Conservation (phyloP, 2,329 filamentous ascomycete genomes). For the Plenodomus biglobosus region DNA sequence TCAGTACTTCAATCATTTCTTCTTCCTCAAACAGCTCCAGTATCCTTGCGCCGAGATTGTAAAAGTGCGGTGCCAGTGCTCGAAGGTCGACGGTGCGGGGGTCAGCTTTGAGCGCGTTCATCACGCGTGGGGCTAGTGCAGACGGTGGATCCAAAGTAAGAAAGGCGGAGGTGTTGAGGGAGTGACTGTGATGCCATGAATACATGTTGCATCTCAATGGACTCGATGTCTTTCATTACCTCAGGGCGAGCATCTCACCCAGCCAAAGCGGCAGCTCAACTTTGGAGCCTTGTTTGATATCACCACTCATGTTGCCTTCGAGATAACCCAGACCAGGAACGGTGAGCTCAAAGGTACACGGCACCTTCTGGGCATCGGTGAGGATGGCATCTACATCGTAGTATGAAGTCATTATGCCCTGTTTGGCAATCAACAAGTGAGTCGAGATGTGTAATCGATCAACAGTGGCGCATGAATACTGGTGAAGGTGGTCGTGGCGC, state of each 20-base stretch:
- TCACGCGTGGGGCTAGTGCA: constrained; percentile 74
- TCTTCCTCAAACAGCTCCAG: constrained; percentile 91
- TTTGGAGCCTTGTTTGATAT: constrained; percentile 77
- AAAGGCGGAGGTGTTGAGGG: constrained; percentile 40
- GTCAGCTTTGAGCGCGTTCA: constrained; percentile 89
- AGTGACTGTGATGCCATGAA: constrained; percentile 25
- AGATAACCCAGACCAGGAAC: constrained; percentile 86
- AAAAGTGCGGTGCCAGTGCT: constrained; percentile 83
- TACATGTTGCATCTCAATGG: constrained; percentile 1
- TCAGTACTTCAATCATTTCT: constrained; percentile 65
- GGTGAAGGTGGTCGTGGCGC: not conserved
- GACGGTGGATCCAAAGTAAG: constrained; percentile 78
- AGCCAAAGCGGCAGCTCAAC: constrained; percentile 91
- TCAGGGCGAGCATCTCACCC: constrained; percentile 85
- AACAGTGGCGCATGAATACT: not conserved
- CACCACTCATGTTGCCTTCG: constrained; percentile 73
- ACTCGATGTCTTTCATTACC: constrained; percentile 37
- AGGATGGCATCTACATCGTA: constrained; percentile 84
- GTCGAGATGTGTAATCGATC: constrained; percentile 7
- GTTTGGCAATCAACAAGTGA: constrained; percentile 14
- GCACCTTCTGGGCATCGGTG: constrained; percentile 91
- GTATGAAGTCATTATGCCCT: constrained; percentile 60
- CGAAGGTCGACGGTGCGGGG: constrained; percentile 82
- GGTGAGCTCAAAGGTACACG: constrained; percentile 90
- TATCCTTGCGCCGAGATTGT: constrained; percentile 80